Evolutionary conservation across 139 green algal genomes (phyloP).

Genomic region (Coelastrella sp.): DNA sequence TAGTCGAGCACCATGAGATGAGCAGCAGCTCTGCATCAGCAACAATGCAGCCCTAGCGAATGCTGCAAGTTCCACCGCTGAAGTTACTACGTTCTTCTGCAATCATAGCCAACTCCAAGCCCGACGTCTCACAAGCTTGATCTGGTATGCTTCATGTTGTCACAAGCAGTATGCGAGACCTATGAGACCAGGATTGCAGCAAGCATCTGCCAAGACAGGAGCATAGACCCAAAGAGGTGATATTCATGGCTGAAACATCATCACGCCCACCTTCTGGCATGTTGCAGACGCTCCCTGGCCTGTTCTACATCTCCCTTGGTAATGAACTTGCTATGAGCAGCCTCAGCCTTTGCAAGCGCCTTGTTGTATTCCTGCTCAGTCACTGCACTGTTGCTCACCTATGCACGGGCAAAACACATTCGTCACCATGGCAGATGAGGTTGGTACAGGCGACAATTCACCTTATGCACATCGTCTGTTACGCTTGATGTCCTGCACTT

Average conservation of each 20-base stretch:
- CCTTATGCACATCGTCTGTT: too few relatives aligned
- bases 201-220: background rate
- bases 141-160: too few relatives aligned
- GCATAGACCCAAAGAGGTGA: background rate
- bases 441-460: too few relatives aligned
- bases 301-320: constrained; percentile 32
- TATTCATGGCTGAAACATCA: background rate
- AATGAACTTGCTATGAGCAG: background rate
- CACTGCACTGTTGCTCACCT: constrained; percentile 40
- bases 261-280: constrained; percentile 25
- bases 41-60: too few relatives aligned
- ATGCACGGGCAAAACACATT: background rate
- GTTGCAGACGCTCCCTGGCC: constrained; percentile 3
- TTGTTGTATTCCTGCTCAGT: constrained; percentile 19
- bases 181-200: background rate
- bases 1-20: background rate
- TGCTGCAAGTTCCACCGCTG: too few relatives aligned
- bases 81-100: too few relatives aligned
- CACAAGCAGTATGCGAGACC: too few relatives aligned
- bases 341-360: background rate
- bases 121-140: too few relatives aligned
- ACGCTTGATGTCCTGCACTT: too few relatives aligned
- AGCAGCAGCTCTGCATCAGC: too few relatives aligned
- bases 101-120: too few relatives aligned
- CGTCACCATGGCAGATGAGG: too few relatives aligned